Evolutionary conservation across 257 asterid genomes (phyloP), one percentile per base, ranked within the genome.

Genomic region (Scutellaria minor): DNA sequence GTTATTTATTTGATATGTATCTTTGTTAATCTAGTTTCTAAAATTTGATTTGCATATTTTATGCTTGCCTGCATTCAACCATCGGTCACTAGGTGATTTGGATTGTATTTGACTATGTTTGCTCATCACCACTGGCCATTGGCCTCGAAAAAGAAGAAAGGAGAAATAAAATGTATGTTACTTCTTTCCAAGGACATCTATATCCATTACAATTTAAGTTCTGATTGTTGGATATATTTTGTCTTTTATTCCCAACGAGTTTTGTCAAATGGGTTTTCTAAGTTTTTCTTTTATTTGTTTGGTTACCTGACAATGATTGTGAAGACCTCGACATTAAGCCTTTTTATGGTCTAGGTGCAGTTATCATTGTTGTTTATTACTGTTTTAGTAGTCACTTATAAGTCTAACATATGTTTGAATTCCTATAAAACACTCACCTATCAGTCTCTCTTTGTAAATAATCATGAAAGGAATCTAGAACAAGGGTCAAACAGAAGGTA

Each of bases 211-310:
- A 6, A 56, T 56, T 56, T 27, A 56, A 11, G 59, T 20, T 56
- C 59, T 53, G 50, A 14, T 24, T 64, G 27, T 46, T 75, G 68
- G 42, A 58, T 56, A 42, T 63, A 15, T 77, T 68, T 52, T 22
- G 61, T 41, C 52, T 31, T 46, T 31, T 47, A 22, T 4, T 60
- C 56, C 54, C 18, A 42, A 22, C 24, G 59, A 44, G 44, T 6
- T 31, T 31, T 59, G 41, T 73, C 4, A 42, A 42, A 72, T 41
- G 56, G 66, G 14, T 39, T 56, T 65, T 41, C 13, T 22, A 3
- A 2, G 6, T 20, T 37, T 37, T 1, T 68, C 5, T 42, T 52
- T 7, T 20, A 48, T 22, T 27, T 39, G 5, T 9, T 64, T 22
- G 15, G 67, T 50, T 7, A 69, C 66, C 22, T 47, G 27, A 47